Conservation (phyloP, 441 rosid species). For the Metrosideros polymorpha region DNA sequence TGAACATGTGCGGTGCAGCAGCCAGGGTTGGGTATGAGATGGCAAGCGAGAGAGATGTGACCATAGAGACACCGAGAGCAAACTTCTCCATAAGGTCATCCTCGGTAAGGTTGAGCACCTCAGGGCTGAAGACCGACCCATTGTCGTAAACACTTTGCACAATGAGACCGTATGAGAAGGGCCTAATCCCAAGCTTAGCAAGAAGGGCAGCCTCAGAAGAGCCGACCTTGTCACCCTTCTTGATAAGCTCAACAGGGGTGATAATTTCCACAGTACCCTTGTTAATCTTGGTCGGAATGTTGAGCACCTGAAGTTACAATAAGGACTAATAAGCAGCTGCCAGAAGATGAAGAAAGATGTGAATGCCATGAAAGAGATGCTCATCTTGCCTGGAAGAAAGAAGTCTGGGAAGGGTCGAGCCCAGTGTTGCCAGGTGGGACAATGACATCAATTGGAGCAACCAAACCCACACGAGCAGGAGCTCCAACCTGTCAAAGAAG, state of each 20-base stretch:
- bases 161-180: slow-evolving; percentile 81
- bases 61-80: slow-evolving; percentile 65
- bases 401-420: slow-evolving; percentile 94
- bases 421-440: slow-evolving; percentile 97
- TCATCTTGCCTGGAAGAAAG: slow-evolving; percentile 65
- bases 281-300: slow-evolving; percentile 95
- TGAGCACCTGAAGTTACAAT: slow-evolving; percentile 42
- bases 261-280: slow-evolving; percentile 91
- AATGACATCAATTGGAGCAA: slow-evolving; percentile 90
- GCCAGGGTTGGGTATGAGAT: slow-evolving; percentile 78
- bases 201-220: slow-evolving; percentile 85
- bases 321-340: neutral
- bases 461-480: slow-evolving; percentile 96
- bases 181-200: slow-evolving; percentile 76
- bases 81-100: slow-evolving; percentile 72
- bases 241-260: slow-evolving; percentile 67
- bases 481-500: slow-evolving; percentile 67
- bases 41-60: slow-evolving; percentile 61
- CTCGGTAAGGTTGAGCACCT: slow-evolving; percentile 65
- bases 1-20: slow-evolving; percentile 82
- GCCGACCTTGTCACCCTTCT: slow-evolving; percentile 86
- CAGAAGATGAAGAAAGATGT: neutral
- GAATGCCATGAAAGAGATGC: neutral
- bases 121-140: slow-evolving; percentile 67
- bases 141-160: slow-evolving; percentile 62